phyloP scores from a whole-genome alignment of 257 asterid genomes.

The Solanum clarkiae region DNA sequence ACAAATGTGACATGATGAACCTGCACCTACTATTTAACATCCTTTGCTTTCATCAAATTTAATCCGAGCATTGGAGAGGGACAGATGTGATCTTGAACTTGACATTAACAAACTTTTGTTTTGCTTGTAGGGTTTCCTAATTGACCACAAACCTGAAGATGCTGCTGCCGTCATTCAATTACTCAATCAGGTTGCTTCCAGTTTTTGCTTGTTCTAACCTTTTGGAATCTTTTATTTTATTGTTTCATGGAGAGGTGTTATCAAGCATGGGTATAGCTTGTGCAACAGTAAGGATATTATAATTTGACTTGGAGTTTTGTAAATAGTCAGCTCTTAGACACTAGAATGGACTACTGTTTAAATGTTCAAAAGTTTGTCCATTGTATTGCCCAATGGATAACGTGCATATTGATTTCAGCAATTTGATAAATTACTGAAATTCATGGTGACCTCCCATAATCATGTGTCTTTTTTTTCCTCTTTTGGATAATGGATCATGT shows the following conservation, averaged over 20 bases:
- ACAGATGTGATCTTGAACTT: neutral
- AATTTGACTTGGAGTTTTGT: neutral
- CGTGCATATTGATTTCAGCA: neutral
- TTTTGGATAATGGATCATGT: neutral
- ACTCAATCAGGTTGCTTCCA: constrained; percentile 46
- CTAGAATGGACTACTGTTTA: neutral
- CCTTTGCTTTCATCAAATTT: neutral
- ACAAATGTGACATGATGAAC: neutral
- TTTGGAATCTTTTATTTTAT: neutral
- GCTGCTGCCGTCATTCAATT: constrained; percentile 71
- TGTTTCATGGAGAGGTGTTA: neutral
- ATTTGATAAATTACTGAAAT: neutral
- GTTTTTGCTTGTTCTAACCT: neutral
- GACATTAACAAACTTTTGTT: neutral
- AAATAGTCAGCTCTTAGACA: neutral
- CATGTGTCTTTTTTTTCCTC: neutral
- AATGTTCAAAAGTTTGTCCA: neutral
- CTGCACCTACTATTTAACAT: neutral
- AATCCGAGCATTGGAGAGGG: neutral
- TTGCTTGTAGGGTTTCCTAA: constrained; percentile 59
- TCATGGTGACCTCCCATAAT: neutral
- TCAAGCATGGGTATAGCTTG: neutral
- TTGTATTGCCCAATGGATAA: neutral
- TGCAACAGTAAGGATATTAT: neutral
- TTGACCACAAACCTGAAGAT: constrained; percentile 55